Evolutionary conservation across 371 early-diverging fungal species (phyloP).

Genomic region (Umbelopsis sp.): DNA sequence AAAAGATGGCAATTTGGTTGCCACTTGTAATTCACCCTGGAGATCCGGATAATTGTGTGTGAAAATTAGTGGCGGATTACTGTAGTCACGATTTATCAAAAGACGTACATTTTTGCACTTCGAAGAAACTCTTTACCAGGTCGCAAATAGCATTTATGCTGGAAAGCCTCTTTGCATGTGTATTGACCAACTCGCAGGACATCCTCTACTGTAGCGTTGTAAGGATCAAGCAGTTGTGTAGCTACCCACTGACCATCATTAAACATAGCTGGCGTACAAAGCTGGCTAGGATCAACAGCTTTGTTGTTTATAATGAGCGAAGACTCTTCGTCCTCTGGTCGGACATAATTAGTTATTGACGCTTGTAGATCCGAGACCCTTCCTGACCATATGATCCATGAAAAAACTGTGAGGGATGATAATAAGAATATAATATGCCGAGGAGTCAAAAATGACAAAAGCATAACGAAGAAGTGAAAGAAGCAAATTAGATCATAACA

Average conservation of each 20-base stretch:
- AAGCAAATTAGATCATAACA: not conserved
- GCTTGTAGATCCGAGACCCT: conserved; percentile 1
- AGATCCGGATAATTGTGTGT: not conserved
- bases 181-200: conserved; percentile 33
- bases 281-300: not conserved
- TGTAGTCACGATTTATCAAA: not conserved
- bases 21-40: conserved; percentile 43
- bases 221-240: conserved; percentile 20
- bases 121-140: conserved; percentile 32
- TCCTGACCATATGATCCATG: conserved; percentile 13
- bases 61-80: not conserved
- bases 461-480: not conserved
- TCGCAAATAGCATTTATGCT: conserved; percentile 40
- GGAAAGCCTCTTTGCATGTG: conserved; percentile 35
- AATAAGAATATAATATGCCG: not conserved
- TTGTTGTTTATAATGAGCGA: conserved; percentile 2
- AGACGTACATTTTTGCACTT: conserved; percentile 39
- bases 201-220: conserved; percentile 26
- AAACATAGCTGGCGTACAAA: conserved; percentile 31
- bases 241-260: conserved; percentile 41
- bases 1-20: conserved; percentile 33
- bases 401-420: not conserved
- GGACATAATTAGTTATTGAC: not conserved
- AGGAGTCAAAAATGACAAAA: not conserved
- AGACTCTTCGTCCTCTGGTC: not conserved